Evolutionary conservation across 352 stramenopile genomes (phyloP).

Genomic region (Thraustochytrium striatum): DNA sequence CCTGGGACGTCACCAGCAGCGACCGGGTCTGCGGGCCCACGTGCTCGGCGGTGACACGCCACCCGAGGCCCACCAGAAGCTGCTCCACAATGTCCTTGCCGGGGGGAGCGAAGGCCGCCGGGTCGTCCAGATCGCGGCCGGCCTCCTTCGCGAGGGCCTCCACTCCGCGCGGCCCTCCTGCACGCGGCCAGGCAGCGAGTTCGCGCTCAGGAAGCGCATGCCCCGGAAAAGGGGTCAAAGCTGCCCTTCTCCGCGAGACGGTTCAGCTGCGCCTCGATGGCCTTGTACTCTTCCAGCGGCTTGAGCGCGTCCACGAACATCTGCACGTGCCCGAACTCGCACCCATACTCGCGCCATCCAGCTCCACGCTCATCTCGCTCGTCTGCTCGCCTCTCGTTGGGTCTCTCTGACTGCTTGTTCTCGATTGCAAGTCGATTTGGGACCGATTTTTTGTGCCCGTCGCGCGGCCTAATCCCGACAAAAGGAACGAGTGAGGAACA

Average conservation of each 20-base stretch:
- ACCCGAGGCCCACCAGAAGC: constrained; percentile 49
- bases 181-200: constrained; percentile 1
- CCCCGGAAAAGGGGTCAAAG: constrained; percentile 41
- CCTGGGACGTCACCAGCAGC: constrained; percentile 42
- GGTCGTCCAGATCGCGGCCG: neutral
- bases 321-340: constrained; percentile 52
- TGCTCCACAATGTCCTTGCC: constrained; percentile 51
- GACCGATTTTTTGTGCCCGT: too few species aligned
- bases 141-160: neutral
- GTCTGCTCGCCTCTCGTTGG: too few species aligned
- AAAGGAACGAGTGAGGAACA: too few species aligned
- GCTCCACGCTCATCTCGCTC: neutral
- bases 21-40: neutral
- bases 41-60: constrained; percentile 35
- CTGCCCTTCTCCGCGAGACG: constrained; percentile 27
- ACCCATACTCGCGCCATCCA: constrained; percentile 20
- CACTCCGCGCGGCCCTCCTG: neutral
- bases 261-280: constrained; percentile 37
- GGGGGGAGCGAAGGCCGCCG: neutral
- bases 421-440: too few species aligned
- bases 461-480: too few species aligned
- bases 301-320: constrained; percentile 46
- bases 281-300: constrained; percentile 48
- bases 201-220: constrained; percentile 23
- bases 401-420: too few species aligned